These are phyloP conservation scores for Avena eriantha DNA, from an alignment of 176 grass and related monocot species.

Conservation along the genomic window DNA sequence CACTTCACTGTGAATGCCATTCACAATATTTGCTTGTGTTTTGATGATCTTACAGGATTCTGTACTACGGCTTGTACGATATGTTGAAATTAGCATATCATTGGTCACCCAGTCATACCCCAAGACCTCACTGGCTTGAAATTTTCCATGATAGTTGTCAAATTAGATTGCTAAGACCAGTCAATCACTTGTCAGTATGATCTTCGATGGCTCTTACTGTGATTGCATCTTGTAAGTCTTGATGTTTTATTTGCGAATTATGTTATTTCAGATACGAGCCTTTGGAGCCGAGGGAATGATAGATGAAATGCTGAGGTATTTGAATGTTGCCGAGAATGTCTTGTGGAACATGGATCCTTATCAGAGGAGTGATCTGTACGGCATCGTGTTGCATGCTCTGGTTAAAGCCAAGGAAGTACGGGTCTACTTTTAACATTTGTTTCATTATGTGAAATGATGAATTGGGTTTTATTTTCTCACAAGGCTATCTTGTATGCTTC, in stretches of 20 bases:
- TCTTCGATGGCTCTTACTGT: conserved; percentile 5
- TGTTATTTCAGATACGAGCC: conserved; percentile 71
- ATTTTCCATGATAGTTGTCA: conserved; percentile 18
- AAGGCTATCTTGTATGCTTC: conserved; percentile 27
- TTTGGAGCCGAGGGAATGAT: conserved; percentile 90
- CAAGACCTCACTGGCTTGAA: conserved; percentile 13
- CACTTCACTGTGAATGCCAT: background rate
- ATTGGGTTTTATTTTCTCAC: background rate
- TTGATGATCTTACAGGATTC: background rate
- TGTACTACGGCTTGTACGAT: background rate
- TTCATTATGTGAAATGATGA: conserved; percentile 21
- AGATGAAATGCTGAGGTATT: conserved; percentile 83
- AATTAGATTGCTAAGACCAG: conserved; percentile 29
- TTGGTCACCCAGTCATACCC: conserved; percentile 23
- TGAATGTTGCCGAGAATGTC: conserved; percentile 77
- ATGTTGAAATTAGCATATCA: conserved; percentile 14
- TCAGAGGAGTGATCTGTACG: conserved; percentile 75
- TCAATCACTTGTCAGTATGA: conserved; percentile 10
- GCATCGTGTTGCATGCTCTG: conserved; percentile 64
- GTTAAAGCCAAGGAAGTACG: conserved; percentile 75
- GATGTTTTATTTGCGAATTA: conserved; percentile 19
- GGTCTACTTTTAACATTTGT: conserved; percentile 20
- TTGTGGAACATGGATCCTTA: conserved; percentile 54
- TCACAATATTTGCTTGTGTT: conserved; percentile 1
- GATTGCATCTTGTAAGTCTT: conserved; percentile 29